phyloP scores from a whole-genome alignment of 1,139 yeast species.

The Tardiomyces blankii region DNA sequence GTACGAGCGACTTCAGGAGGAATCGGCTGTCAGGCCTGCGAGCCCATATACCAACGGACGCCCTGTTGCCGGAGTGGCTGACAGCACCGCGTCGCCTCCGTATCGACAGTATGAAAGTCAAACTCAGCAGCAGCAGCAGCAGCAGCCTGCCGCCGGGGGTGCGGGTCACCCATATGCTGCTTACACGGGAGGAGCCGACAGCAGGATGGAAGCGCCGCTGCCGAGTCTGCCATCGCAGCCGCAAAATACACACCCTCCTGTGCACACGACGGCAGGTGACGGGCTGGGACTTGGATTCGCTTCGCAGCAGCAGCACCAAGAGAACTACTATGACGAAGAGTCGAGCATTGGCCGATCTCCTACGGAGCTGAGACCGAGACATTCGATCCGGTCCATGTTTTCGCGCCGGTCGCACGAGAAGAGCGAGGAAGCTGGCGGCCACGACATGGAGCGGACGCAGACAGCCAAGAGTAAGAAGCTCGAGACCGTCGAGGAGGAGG shows the following conservation, averaged over 20 bases:
- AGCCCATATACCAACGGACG: background rate
- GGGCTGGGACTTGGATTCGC: background rate
- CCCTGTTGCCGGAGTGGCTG: background rate
- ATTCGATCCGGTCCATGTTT: constrained; percentile 8
- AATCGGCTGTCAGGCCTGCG: background rate
- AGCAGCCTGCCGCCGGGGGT: too few relatives aligned
- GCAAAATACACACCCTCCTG: background rate
- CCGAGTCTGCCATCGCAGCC: background rate
- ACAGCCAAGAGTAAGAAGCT: background rate
- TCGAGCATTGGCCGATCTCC: background rate
- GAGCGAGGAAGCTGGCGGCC: background rate
- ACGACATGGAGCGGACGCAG: background rate
- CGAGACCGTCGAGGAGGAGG: background rate
- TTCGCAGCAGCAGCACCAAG: background rate
- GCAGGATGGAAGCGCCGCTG: background rate
- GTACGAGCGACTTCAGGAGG: background rate
- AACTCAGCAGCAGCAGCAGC: too few relatives aligned
- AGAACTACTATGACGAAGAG: background rate
- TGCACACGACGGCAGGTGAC: background rate
- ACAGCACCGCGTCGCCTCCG: background rate
- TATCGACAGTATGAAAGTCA: too few relatives aligned
- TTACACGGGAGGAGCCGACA: background rate
- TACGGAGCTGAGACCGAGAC: background rate
- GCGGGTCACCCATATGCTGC: too few relatives aligned
- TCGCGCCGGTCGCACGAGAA: constrained; percentile 3